These are phyloP conservation scores for Trichoderma sp. DNA, from an alignment of 2,329 filamentous ascomycete genomes.

Conservation along the genomic window DNA sequence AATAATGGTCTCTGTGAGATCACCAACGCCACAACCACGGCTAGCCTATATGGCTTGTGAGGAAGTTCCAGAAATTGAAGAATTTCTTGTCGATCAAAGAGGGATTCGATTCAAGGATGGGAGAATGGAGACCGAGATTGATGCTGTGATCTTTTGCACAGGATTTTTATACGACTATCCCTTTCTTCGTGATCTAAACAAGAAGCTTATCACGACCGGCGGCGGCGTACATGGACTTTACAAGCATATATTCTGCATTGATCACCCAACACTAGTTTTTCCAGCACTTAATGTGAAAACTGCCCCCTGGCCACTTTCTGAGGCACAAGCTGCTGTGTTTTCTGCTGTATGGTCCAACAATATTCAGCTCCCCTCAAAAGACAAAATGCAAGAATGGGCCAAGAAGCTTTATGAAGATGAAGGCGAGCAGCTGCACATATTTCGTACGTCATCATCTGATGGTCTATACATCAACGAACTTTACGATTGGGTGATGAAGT, in stretches of 20 bases:
- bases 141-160: slow-evolving; percentile 80
- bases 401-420: slow-evolving; percentile 51
- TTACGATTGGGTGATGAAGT: slow-evolving; percentile 57
- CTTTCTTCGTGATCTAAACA: slow-evolving; percentile 55
- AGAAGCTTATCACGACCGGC: slow-evolving; percentile 64
- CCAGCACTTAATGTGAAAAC: slow-evolving; percentile 74
- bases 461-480: slow-evolving; percentile 69
- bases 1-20: slow-evolving; percentile 62
- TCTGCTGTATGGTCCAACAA: slow-evolving; percentile 73
- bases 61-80: slow-evolving; percentile 58
- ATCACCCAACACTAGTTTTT: slow-evolving; percentile 76
- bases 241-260: slow-evolving; percentile 73
- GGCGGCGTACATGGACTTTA: slow-evolving; percentile 70
- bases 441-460: slow-evolving; percentile 45
- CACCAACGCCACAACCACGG: slow-evolving; percentile 45
- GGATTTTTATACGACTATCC: slow-evolving; percentile 85
- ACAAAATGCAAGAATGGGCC: slow-evolving; percentile 71
- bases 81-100: slow-evolving; percentile 51
- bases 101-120: slow-evolving; percentile 67
- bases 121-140: slow-evolving; percentile 62
- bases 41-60: slow-evolving; percentile 46
- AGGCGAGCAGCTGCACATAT: slow-evolving; percentile 33
- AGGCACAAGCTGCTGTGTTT: slow-evolving; percentile 75
- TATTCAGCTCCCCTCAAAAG: slow-evolving; percentile 59
- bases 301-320: slow-evolving; percentile 79